phyloP scores from a whole-genome alignment of 176 grass and related monocot species.

The Oryza punctata region DNA sequence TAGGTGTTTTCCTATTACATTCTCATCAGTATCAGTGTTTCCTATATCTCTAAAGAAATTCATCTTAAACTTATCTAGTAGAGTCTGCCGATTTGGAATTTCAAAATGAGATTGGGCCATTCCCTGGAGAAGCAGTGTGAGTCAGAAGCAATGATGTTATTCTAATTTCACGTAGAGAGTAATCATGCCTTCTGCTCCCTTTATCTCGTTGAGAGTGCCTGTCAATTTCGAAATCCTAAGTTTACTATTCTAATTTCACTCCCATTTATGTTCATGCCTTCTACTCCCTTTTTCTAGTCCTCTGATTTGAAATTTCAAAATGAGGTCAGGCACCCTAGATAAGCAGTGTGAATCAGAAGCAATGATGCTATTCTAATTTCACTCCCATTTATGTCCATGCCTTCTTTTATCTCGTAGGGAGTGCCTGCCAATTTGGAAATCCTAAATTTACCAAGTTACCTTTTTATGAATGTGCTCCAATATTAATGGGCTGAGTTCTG shows the following conservation, averaged over 20 bases:
- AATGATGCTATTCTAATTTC: background rate
- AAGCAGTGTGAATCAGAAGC: background rate
- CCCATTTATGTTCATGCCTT: background rate
- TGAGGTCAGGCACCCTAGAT: background rate
- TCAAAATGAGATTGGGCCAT: background rate
- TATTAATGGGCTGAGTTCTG: background rate
- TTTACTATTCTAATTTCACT: background rate
- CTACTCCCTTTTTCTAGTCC: background rate
- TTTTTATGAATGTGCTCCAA: background rate
- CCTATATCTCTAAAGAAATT: background rate
- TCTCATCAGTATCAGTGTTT: background rate
- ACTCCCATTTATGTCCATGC: background rate
- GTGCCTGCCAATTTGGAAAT: background rate
- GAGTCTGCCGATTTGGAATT: background rate
- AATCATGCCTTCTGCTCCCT: background rate
- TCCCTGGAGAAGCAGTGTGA: background rate
- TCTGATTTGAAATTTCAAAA: slow-evolving; percentile 4
- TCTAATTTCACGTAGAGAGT: background rate
- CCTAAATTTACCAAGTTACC: background rate
- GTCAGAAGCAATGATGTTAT: background rate
- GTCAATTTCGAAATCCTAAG: too few species aligned
- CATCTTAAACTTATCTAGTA: background rate
- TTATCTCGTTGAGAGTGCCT: background rate
- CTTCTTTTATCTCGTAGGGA: background rate
- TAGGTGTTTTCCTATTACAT: background rate